These are phyloP conservation scores for Rheum nobile DNA, from an alignment of 148 eudicot species.

Conservation along the genomic window DNA sequence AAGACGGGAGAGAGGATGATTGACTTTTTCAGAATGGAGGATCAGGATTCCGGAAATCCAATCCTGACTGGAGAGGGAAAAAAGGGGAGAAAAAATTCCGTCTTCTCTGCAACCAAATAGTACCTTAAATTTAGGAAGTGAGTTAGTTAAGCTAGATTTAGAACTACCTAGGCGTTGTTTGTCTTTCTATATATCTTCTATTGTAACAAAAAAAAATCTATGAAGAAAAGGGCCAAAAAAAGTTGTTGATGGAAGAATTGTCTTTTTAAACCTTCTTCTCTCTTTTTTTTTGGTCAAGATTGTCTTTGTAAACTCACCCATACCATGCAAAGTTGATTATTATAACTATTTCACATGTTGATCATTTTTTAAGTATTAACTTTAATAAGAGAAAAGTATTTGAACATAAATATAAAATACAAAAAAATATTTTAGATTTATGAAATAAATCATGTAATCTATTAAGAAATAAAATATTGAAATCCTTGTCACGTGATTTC, in stretches of 20 bases:
- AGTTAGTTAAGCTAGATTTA: constrained; percentile 5
- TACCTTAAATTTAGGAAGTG: constrained; percentile 4
- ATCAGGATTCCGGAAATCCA: background rate
- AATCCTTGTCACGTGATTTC: too few species aligned
- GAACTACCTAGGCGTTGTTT: constrained; percentile 3
- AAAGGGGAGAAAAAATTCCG: background rate
- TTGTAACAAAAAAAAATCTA: background rate
- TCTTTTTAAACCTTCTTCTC: too few species aligned
- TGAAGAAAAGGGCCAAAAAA: background rate
- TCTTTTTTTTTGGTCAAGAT: too few species aligned
- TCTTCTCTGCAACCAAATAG: constrained; percentile 13
- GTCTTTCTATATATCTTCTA: background rate
- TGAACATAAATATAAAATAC: too few species aligned
- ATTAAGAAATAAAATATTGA: too few species aligned
- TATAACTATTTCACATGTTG: background rate
- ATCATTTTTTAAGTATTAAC: background rate
- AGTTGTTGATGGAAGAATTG: background rate
- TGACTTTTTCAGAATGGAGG: background rate
- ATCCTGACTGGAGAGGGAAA: background rate
- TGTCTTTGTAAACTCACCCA: too few species aligned
- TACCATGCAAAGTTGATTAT: background rate
- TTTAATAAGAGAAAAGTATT: too few species aligned
- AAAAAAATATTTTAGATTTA: too few species aligned
- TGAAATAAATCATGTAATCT: too few species aligned
- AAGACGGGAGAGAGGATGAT: constrained; percentile 8